These are phyloP conservation scores for Bonia amplexicaulis DNA, from an alignment of 176 grass and related monocot species.

Conservation along the genomic window DNA sequence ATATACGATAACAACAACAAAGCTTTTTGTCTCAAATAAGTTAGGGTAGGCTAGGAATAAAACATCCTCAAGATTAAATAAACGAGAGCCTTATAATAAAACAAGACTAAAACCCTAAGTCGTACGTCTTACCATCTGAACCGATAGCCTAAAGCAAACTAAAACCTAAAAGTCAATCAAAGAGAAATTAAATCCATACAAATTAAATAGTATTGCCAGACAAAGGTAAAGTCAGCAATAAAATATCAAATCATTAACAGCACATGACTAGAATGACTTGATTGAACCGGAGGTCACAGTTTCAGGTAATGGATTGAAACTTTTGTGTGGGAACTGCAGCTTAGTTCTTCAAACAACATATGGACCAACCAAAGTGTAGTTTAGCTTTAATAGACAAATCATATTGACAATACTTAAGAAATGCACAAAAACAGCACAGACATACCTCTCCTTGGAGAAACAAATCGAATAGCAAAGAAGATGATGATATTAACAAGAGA, in stretches of 20 bases:
- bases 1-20: not conserved
- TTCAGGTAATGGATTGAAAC: not conserved
- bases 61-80: too few relatives aligned
- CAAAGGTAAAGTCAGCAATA: not conserved
- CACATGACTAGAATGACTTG: not conserved
- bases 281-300: not conserved
- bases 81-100: too few relatives aligned
- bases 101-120: too few relatives aligned
- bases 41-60: too few relatives aligned
- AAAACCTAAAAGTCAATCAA: not conserved
- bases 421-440: not conserved
- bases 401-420: not conserved
- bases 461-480: conserved; percentile 63
- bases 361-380: not conserved
- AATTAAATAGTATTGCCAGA: conserved; percentile 1
- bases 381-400: not conserved
- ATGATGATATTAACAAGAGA: conserved; percentile 75
- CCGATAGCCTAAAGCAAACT: too few relatives aligned
- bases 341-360: conserved; percentile 22
- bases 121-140: too few relatives aligned
- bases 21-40: too few relatives aligned
- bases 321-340: not conserved
- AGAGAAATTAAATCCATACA: not conserved
- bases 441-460: conserved; percentile 70
- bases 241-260: not conserved